phyloP scores from a whole-genome alignment of 352 stramenopile species.

The Bremia lactucae region DNA sequence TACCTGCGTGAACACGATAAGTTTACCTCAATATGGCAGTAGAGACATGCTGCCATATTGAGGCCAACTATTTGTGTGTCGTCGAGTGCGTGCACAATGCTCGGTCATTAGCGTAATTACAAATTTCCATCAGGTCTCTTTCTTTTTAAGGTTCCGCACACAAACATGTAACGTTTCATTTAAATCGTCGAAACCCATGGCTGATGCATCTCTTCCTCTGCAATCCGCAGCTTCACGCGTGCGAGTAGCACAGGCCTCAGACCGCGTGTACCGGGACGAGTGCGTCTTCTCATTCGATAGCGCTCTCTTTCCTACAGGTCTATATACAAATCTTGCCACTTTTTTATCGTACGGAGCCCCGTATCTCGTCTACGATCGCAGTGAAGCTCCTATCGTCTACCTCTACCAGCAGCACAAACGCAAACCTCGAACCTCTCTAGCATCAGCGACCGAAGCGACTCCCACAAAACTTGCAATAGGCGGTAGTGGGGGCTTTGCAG shows the following conservation, averaged over 20 bases:
- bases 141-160: no score
- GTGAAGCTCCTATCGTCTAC: constrained; percentile 38
- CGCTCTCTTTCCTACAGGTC: constrained; percentile 38
- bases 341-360: constrained; percentile 88
- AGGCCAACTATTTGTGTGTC: no score
- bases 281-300: constrained; percentile 97
- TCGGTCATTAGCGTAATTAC: no score
- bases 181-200: constrained; percentile 1
- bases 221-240: constrained; percentile 24
- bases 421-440: constrained; percentile 12
- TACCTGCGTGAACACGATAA: no score
- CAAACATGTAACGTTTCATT: no score
- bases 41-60: no score
- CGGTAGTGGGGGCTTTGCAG: constrained; percentile 90
- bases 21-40: no score
- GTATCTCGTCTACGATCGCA: constrained; percentile 45
- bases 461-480: constrained; percentile 93
- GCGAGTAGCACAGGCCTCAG: constrained; percentile 37
- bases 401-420: constrained; percentile 61
- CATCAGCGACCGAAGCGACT: neutral
- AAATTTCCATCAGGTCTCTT: no score
- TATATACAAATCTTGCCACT: constrained; percentile 90
- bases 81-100: no score
- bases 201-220: constrained; percentile 9
- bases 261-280: constrained; percentile 93